These are phyloP conservation scores for Ophiostoma populinum DNA, from an alignment of 2,329 filamentous ascomycete genomes.

Conservation along the genomic window DNA sequence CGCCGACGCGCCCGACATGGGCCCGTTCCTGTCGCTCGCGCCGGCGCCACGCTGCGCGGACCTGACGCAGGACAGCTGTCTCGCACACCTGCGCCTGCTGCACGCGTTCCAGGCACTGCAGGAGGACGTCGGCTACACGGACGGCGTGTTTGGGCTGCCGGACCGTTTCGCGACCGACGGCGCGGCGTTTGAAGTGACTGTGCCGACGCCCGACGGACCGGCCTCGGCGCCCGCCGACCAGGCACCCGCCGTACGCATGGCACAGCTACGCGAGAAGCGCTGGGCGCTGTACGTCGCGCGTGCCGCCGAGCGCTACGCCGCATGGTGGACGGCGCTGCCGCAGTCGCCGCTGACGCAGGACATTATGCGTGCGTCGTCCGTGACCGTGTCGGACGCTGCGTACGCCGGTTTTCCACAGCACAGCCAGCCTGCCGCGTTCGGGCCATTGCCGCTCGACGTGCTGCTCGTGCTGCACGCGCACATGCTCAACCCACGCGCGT, in stretches of 20 bases:
- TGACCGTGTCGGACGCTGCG: conserved; percentile 22
- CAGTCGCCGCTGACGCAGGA: not conserved
- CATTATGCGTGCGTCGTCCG: conserved; percentile 3
- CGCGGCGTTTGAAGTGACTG: no score
- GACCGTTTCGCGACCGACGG: conserved; percentile 22
- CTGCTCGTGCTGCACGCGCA: conserved; percentile 68
- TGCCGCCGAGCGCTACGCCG: conserved; percentile 49
- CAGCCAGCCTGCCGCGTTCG: conserved; percentile 16
- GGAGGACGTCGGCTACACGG: conserved; percentile 45
- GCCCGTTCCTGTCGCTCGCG: not conserved
- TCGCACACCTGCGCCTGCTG: conserved; percentile 59
- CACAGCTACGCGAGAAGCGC: conserved; percentile 49
- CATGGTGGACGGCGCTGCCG: conserved; percentile 39
- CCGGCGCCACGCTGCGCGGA: not conserved
- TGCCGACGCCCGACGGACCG: no score
- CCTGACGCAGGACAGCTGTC: conserved; percentile 34
- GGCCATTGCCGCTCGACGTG: conserved; percentile 33
- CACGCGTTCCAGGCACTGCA: conserved; percentile 50
- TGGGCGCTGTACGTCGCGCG: conserved; percentile 54
- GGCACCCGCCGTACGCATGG: conserved; percentile 20
- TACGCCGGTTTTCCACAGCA: conserved; percentile 14
- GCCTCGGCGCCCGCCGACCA: conserved; percentile 15
- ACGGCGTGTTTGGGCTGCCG: conserved; percentile 49
- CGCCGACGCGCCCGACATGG: not conserved
- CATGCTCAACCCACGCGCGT: conserved; percentile 60